Evolutionary conservation across 1,139 yeast species (phyloP), one percentile per base, ranked within the genome.

Genomic region (Sugiyamaella novakii): DNA sequence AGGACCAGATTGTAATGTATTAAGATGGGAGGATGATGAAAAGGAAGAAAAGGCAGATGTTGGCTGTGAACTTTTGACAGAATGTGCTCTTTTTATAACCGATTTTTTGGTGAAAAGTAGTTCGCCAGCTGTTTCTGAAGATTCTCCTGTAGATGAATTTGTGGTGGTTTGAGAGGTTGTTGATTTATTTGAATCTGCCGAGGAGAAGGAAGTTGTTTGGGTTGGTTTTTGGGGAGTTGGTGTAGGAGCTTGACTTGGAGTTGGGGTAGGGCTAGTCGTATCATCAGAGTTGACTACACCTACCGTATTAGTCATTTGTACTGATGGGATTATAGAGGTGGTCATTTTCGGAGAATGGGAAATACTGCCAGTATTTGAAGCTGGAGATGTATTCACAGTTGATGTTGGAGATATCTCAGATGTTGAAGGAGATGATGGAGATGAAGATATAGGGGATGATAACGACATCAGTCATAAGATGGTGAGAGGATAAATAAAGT

Each of bases 1-100:
- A 7, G 25, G 10, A 5, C 24, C 18, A 28, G 28, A 34, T 17
- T 25, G 34, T n/a, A 43, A 19, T 35, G 43, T 14, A 49, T 49
- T 27, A 53, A 49, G 43, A 53, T 54, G 46, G 25, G 44, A 41
- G 7, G 45, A 41, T 2, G 46, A 42, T 5, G 46, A 42, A 34
- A 42, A 42, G 11, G 58, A 54, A 3, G 59, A 56, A 19, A 56
- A 49, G 15, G 58, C 59, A 12, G 59, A 56, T 4, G 57, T 46
- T 27, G 55, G 47, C 40, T 52, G 50, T 33, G 57, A 51, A 12
- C 18, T 29, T 24, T 42, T 42, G 15, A 25, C 18, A 5, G 46
- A 42, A n/a, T 33, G 24, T 2, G 46, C 18, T 33, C 37, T 33
- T 18, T 49, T 54, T 29, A 46, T 24, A 12, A 56, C 43, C 17